Evolutionary conservation across 208 protist genomes (phyloP), one percentile per base, ranked within the genome.

Genomic region (Phytomonas sp.): DNA sequence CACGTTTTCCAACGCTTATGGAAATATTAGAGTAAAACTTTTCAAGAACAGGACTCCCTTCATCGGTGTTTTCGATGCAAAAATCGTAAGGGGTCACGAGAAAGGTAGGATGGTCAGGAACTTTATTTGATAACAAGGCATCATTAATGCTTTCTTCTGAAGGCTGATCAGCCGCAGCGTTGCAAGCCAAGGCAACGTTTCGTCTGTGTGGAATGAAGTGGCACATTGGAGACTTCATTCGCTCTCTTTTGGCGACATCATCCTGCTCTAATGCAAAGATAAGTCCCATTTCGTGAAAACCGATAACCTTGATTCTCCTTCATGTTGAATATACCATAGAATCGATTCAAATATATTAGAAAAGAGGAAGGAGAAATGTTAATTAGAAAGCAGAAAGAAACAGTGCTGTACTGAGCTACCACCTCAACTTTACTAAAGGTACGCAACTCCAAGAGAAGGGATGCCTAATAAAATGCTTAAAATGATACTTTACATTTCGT

Each of bases 61-160:
- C 78, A n/a, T 80, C 73, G 59, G 60, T 77, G 53, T 70, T 71
- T 59, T 85, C 77, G 2, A 88, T 64, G n/a, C 91, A 66, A 7
- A 77, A 80, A 67, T 92, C 84, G 64, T 82, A 92, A 0, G 82
- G 83, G 0, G 78, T 83, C n/a, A 87, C 79, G 70, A 95, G 88
- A 51, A 94, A 92, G 11, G 75, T 62, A 9, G 84, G 81, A 13
- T 72, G 32, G 13, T 76, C 65, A 20, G 71, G 72, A 17, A 51
- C 40, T 4, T 15, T 1, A 51, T 6, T 51, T 51, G 40, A 51
- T 72, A 69, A 59, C 60, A 40, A 56, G 71, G 72, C 70, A 51
- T 43, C 43, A 61, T 28, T 46, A 31, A 63, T 68, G 46, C 28
- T 60, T 65, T 62, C 51, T 15, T 51, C 40, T 51, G 40, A 51